A percentile compares a stretch with the other conserved stretches of the same genome.
phyloP scores from a whole-genome alignment of 352 stramenopile species.

The Thraustochytrium sp. region DNA sequence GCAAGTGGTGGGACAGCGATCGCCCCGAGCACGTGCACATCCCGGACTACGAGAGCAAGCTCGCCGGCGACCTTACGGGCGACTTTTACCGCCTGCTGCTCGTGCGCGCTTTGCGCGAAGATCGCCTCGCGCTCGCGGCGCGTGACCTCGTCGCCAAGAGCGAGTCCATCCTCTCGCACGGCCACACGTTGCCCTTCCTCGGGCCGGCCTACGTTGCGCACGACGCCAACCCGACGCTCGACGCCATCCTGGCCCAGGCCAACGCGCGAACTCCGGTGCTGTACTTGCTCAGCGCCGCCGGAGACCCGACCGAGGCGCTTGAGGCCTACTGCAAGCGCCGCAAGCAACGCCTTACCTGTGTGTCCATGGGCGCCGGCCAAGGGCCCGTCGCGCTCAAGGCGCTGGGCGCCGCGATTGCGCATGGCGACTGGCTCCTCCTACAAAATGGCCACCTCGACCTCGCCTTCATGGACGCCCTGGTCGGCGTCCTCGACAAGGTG shows the following conservation, averaged over 20 bases:
- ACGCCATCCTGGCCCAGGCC: conserved; percentile 95
- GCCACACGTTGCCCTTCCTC: background rate
- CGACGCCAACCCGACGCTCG: conserved; percentile 94
- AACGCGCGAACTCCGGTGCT: conserved; percentile 89
- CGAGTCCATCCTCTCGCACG: conserved; percentile 82
- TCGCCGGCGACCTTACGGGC: conserved; percentile 62
- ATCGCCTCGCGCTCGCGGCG: conserved; percentile 91
- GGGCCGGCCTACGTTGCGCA: background rate
- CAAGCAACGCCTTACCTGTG: conserved; percentile 90
- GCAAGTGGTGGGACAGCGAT: conserved; percentile 95
- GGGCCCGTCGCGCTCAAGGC: conserved; percentile 92
- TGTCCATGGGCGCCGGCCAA: conserved; percentile 96
- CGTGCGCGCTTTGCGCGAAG: conserved; percentile 89
- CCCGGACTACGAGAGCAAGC: conserved; percentile 42
- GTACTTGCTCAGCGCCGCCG: conserved; percentile 92
- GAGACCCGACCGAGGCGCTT: conserved; percentile 94
- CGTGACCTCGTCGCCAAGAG: conserved; percentile 95
- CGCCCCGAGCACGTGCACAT: conserved; percentile 78
- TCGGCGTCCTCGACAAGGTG: conserved; percentile 76
- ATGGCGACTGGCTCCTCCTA: conserved; percentile 94
- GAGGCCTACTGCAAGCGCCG: conserved; percentile 86
- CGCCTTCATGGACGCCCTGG: conserved; percentile 84
- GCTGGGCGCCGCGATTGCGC: conserved; percentile 90
- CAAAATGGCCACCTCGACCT: conserved; percentile 96
- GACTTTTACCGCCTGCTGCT: conserved; percentile 92